phyloP scores from a whole-genome alignment of 2,329 filamentous ascomycete species.

The Mariannaea elegans region DNA sequence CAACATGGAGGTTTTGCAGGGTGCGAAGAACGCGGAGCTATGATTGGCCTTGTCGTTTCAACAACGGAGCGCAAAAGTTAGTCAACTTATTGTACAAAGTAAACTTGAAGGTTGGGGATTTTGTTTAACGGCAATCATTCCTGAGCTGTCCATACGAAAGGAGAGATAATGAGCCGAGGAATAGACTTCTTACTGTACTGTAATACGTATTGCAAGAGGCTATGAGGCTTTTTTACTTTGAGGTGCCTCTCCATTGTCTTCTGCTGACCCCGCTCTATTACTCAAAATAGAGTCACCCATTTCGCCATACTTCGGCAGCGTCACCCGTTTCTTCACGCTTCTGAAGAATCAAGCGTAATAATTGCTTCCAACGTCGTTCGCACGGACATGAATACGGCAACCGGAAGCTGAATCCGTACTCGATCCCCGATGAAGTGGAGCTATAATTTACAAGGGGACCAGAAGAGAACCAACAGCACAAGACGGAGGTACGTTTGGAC shows the following conservation, averaged over 20 bases:
- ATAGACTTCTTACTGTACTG: too few species aligned
- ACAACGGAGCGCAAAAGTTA: too few species aligned
- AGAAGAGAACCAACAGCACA: neutral
- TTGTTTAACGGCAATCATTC: neutral
- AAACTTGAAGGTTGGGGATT: neutral
- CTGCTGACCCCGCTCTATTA: neutral
- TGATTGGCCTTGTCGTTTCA: neutral
- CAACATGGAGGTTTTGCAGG: conserved; percentile 5
- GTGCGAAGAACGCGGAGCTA: neutral
- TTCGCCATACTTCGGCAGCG: neutral
- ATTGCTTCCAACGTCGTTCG: too few species aligned
- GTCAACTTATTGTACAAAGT: too few species aligned
- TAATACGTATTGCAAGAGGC: too few species aligned
- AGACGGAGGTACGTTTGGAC: conserved; percentile 3
- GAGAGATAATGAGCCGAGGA: neutral
- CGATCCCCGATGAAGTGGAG: conserved; percentile 37
- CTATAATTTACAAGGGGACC: conserved; percentile 27
- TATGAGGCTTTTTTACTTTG: too few species aligned
- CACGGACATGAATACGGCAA: neutral
- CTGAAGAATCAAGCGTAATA: too few species aligned
- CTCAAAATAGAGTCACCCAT: neutral
- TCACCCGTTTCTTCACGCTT: neutral
- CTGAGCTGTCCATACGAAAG: neutral
- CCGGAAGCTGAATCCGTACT: conserved; percentile 11
- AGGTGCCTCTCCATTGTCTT: neutral